Base-by-base conservation (phyloP, 2,329 filamentous ascomycete species). In the Myriosclerotinia duriaeana region DNA sequence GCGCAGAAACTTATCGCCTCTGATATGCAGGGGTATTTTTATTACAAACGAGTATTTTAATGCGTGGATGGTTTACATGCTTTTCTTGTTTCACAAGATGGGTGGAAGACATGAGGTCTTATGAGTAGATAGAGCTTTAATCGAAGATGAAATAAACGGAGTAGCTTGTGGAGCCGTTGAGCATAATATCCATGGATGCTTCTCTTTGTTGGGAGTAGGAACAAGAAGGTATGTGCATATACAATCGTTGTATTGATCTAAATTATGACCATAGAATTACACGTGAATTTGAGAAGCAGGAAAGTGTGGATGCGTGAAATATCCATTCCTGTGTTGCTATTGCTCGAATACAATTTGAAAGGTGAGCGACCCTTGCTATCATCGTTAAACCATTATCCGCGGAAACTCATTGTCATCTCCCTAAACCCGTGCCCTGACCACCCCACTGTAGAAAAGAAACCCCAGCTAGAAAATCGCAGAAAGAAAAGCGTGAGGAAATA, bases 331-430 rank as follows among this genome's bases (percentile, higher is more conserved):
- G 22, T 42, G n/a, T 36, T 11, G 22, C 36, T 65, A 46, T 44
- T 61, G 38, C 55, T 65, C 54, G 11, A 60, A 53, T 65, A 61
- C 64, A 66, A 61, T 61, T 61, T 66, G 36, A 46, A 53, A 44
- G 26, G 46, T 30, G 46, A 66, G 64, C 53, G n/a, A 34, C 34
- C 56, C 36, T 61, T 30, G 14, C 48, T 61, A 42, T 66, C 38
- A 66, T 61, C 64, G 48, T 61, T 38, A 61, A 53, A 53, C 55
- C 64, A 53, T 61, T 46, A 66, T 66, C 22, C 26, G 48, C 40
- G 40, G 48, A 46, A 26, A 53, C 42, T 46, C 38, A 53, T 50
- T 22, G n/a, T 53, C 55, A 26, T 66, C 42, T 44, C 48, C 48
- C 54, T 26, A 53, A 40, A 12, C 20, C 46, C 26, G 38, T 46